Conservation (phyloP, 371 early-diverging fungal genomes). For the Syncephalastrum sp. region DNA sequence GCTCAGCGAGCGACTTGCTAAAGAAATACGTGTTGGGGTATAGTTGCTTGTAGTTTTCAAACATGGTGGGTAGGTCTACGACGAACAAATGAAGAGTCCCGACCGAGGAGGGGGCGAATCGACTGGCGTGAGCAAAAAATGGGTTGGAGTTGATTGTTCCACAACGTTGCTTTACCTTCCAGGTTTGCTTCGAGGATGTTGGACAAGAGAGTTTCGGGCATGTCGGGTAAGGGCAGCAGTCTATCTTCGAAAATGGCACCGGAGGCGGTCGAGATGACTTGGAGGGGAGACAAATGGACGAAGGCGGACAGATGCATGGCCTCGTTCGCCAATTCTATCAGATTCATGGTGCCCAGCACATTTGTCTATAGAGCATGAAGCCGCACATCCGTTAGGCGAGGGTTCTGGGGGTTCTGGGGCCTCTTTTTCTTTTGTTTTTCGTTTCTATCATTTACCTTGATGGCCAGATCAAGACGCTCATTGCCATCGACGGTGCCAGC, state of each 20-base stretch:
- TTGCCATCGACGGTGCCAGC: conserved; percentile 58
- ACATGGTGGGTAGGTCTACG: conserved; percentile 15
- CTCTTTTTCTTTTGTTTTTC: background rate
- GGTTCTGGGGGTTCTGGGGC: no score
- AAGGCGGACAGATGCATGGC: conserved; percentile 45
- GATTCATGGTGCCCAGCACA: conserved; percentile 50
- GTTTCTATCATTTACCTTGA: conserved; percentile 39
- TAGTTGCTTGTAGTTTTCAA: conserved; percentile 10
- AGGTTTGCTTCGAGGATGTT: conserved; percentile 15
- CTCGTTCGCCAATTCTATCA: conserved; percentile 53
- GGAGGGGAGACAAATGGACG: conserved; percentile 54
- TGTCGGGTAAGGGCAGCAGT: conserved; percentile 48
- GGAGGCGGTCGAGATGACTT: conserved; percentile 16
- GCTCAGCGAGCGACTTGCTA: conserved; percentile 59
- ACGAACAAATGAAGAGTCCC: background rate
- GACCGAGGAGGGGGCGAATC: no score
- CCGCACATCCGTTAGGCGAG: background rate
- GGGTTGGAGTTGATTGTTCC: conserved; percentile 15
- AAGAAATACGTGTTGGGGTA: conserved; percentile 58
- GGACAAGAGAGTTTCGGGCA: conserved; percentile 35
- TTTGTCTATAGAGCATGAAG: conserved; percentile 37
- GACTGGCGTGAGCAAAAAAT: background rate
- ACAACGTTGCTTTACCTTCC: conserved; percentile 13
- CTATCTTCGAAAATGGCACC: conserved; percentile 35
- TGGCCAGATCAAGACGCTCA: conserved; percentile 47